Evolutionary conservation across 371 early-diverging fungal species (phyloP).

Genomic region (Lichtheimia corymbifera): DNA sequence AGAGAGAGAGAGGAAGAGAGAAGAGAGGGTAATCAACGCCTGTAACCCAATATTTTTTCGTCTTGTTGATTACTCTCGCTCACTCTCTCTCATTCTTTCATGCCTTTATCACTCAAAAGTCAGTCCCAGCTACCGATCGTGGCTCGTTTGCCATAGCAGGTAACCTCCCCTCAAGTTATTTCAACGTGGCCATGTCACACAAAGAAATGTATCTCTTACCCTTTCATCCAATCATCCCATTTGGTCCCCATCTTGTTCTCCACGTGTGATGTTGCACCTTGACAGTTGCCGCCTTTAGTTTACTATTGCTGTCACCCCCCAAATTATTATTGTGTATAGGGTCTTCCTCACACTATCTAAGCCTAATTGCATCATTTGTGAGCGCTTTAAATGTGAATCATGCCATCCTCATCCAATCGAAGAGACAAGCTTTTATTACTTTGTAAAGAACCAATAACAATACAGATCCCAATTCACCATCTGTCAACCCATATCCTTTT

Average conservation of each 20-base stretch:
- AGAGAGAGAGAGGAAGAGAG: background rate
- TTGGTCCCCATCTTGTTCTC: background rate
- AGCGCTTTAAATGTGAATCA: no score
- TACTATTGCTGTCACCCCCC: background rate
- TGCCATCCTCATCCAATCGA: no score
- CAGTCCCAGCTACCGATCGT: constrained; percentile 1
- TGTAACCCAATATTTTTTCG: background rate
- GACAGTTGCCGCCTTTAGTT: constrained; percentile 3
- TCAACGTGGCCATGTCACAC: constrained; percentile 2
- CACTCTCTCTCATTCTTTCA: background rate
- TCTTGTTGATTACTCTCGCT: no score
- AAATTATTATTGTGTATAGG: no score
- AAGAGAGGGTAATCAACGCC: background rate
- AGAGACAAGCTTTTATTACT: no score
- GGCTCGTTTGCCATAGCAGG: background rate
- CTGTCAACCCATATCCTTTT: no score
- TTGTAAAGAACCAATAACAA: no score
- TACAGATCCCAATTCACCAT: no score
- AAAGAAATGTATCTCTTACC: background rate
- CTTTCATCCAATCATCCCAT: constrained; percentile 2
- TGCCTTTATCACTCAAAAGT: background rate
- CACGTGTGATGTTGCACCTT: constrained; percentile 2
- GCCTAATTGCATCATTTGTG: no score
- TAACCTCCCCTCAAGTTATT: background rate
- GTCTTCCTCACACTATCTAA: no score